Evolutionary conservation across 139 green algal species (phyloP).

Genomic region (Chlamydomonas eustigma): DNA sequence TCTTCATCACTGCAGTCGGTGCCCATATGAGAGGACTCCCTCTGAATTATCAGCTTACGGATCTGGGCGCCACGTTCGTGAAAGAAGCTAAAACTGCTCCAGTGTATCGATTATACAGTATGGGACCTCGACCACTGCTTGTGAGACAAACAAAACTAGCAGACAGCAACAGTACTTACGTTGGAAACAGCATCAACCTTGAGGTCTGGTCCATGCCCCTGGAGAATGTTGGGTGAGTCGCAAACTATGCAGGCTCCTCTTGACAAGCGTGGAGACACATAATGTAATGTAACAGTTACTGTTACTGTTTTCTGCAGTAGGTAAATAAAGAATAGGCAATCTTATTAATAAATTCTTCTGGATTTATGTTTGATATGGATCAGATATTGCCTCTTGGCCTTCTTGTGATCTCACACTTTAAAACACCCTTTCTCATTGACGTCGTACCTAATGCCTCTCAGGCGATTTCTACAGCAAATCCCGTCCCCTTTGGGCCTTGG

Average conservation of each 20-base stretch:
- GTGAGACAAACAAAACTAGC: constrained; percentile 26
- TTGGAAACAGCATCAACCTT: constrained; percentile 54
- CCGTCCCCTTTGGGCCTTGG: constrained; percentile 56
- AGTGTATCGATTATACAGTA: constrained; percentile 52
- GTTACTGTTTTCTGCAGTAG: too few species aligned
- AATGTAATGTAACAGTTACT: too few species aligned
- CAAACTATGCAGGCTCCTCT: too few species aligned
- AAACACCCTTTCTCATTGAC: too few species aligned
- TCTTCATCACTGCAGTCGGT: constrained; percentile 12
- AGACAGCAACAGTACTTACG: constrained; percentile 1
- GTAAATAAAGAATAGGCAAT: too few species aligned
- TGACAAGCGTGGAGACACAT: too few species aligned
- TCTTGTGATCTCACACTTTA: too few species aligned
- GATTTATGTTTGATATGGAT: too few species aligned
- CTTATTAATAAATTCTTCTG: too few species aligned
- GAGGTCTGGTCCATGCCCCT: constrained; percentile 67
- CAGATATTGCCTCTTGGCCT: too few species aligned
- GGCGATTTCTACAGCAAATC: constrained; percentile 12
- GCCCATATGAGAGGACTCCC: constrained; percentile 53
- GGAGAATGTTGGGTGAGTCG: constrained; percentile 60
- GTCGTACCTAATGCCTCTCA: too few species aligned
- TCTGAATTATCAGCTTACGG: constrained; percentile 58
- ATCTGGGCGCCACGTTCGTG: constrained; percentile 45
- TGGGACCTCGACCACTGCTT: constrained; percentile 37
- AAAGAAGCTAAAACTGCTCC: constrained; percentile 40